These are phyloP conservation scores for Botrytis byssoidea DNA, from an alignment of 2,329 filamentous ascomycete genomes.

Conservation along the genomic window DNA sequence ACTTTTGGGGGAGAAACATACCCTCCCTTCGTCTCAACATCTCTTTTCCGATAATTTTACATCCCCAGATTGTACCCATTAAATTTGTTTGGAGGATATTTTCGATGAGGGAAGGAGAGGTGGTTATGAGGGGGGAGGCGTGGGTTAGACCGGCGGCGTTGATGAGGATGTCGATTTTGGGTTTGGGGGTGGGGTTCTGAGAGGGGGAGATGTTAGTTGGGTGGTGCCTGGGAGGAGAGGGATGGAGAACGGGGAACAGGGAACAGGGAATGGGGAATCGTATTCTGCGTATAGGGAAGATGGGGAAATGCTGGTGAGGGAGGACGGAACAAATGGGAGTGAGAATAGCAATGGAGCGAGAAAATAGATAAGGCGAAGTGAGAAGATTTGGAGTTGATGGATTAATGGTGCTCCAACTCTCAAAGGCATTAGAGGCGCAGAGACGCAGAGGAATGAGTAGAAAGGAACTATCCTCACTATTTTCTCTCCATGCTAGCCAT, in stretches of 20 bases:
- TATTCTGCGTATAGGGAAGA: no score
- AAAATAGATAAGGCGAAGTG: not conserved
- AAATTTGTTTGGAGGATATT: slow-evolving; percentile 69
- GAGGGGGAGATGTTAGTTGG: not conserved
- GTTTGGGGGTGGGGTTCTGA: not conserved
- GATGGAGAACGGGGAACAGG: no score
- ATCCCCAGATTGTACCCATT: slow-evolving; percentile 60
- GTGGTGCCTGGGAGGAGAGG: no score
- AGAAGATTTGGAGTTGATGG: no score
- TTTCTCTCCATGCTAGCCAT: not conserved
- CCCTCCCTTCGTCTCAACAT: slow-evolving; percentile 46
- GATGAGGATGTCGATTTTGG: slow-evolving; percentile 59
- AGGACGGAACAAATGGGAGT: not conserved
- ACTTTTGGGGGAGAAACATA: slow-evolving; percentile 14
- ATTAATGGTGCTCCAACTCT: not conserved
- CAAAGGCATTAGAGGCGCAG: no score
- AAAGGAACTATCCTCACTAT: not conserved
- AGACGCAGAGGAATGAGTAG: not conserved
- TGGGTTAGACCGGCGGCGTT: slow-evolving; percentile 78
- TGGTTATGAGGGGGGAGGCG: slow-evolving; percentile 59
- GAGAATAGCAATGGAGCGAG: not conserved
- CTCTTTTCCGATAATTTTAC: slow-evolving; percentile 49
- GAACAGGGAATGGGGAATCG: no score
- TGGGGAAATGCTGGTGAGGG: not conserved
- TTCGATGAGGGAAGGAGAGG: slow-evolving; percentile 50